Base-by-base conservation (phyloP, 352 stramenopile genomes). In the Phytophthora ohioensis region DNA sequence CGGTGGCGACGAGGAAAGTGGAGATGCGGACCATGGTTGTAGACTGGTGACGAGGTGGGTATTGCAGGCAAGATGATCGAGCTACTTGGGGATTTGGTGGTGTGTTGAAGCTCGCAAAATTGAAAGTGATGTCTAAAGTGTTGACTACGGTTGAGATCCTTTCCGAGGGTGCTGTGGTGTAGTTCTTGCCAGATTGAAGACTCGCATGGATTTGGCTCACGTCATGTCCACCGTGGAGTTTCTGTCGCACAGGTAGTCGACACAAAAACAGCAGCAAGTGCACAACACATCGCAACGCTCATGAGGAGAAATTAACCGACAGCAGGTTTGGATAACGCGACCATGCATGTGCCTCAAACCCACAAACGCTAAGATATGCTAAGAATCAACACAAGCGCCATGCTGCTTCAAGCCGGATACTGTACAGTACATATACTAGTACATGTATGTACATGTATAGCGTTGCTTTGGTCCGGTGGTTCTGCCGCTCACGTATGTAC, bases 21-120 rank as follows among this genome's bases (percentile, higher is more conserved):
- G 52, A 48, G 5, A 60, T 55, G 51, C 17, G 60, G 32, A 41
- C 51, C 60, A 68, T 68, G 21, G 27, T 62, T 51, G 42, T 11
- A 46, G 39, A 15, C 17, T 21, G 39, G 13, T 4, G 11, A 15
- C 39, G 39, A 4, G 11, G 11, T 43, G 38, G 38, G 52, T 42
- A 51, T 42, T 31, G 48, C 38, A 43, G 52, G 48, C 43, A 30
- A 47, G 32, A 3, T 13, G 32, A 21, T 46, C 1, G 6, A n/a
- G 38, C 7, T 13, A 2, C 21, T 21, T 4, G 38, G 39, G 15
- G 39, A 21, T 46, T 15, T 46, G 39, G 39, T 46, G 39, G 11
- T 46, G 39, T 45, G 12, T 4, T 4, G 43, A 15, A 49, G 43
- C 17, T 49, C 2, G 43, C 43, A 17, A 11, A 49, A 49, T 49